Evolutionary conservation across 331 rosid genomes (phyloP).

Genomic region (Spiraea crenata): DNA sequence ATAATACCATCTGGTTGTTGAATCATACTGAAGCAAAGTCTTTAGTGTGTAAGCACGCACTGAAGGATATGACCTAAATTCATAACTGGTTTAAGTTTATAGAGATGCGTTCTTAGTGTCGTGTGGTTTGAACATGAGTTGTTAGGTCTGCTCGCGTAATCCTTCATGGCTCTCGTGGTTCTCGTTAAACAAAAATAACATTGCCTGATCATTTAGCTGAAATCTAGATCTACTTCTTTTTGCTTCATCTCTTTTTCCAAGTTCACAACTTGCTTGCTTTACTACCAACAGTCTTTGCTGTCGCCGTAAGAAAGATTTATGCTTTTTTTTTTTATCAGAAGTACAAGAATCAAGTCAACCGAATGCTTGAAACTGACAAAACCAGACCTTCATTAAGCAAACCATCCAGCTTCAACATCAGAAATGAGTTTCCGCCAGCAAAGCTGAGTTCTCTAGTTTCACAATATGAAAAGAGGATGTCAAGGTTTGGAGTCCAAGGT

Average conservation of each 20-base stretch:
- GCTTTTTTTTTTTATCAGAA: conserved; percentile 25
- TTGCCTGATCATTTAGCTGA: no score
- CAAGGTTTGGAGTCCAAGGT: not conserved
- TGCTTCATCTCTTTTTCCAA: not conserved
- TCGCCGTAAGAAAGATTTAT: not conserved
- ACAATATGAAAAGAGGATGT: not conserved
- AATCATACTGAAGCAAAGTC: no score
- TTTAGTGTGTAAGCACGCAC: no score
- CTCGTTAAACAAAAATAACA: no score
- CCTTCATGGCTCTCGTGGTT: no score
- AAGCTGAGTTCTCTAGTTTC: conserved; percentile 11
- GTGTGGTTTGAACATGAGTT: not conserved
- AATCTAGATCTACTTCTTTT: not conserved
- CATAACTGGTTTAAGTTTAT: no score
- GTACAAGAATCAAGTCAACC: conserved; percentile 24
- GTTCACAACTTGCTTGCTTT: not conserved
- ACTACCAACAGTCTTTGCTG: not conserved
- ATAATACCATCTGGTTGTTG: not conserved
- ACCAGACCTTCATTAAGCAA: conserved; percentile 10
- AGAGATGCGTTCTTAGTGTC: no score
- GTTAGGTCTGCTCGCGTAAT: not conserved
- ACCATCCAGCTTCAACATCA: not conserved
- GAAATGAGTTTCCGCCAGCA: conserved; percentile 12
- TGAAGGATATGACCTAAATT: no score
- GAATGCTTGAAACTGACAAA: not conserved